These are phyloP conservation scores for Triticum dicoccoides DNA, from an alignment of 176 grass and related monocot species.

Conservation along the genomic window DNA sequence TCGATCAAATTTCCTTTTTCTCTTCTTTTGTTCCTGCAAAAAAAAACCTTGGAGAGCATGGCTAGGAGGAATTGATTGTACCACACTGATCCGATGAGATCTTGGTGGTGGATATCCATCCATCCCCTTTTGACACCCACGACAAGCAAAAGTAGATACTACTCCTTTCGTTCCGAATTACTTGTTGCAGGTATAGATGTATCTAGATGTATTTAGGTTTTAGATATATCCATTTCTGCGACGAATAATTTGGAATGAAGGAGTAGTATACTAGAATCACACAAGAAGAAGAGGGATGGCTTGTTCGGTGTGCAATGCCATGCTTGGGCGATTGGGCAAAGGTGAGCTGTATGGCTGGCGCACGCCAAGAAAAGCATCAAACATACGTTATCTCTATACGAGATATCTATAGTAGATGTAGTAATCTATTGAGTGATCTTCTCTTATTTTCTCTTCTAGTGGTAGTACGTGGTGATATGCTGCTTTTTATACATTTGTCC, in stretches of 20 bases:
- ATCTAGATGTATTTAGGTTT: too few species aligned
- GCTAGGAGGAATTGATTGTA: too few species aligned
- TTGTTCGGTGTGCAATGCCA: constrained; percentile 34
- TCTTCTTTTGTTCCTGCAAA: too few species aligned
- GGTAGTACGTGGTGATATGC: neutral
- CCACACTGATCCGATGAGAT: neutral
- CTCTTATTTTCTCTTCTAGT: neutral
- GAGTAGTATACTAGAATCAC: too few species aligned
- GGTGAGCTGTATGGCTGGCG: constrained; percentile 8
- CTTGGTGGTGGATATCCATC: constrained; percentile 10
- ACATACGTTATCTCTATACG: neutral
- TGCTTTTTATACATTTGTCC: neutral
- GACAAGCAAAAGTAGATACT: neutral
- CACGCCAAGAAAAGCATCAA: constrained; percentile 38
- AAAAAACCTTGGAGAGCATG: too few species aligned
- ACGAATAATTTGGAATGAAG: too few species aligned
- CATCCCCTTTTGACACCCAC: neutral
- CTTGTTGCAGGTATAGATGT: too few species aligned
- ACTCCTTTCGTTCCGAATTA: too few species aligned
- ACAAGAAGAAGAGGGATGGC: neutral
- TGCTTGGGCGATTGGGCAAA: constrained; percentile 26
- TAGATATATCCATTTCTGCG: too few species aligned
- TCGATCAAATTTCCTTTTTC: neutral
- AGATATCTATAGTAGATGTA: neutral
- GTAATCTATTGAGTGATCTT: too few species aligned